phyloP scores from a whole-genome alignment of 164 flowering plant genomes.

The Buxus sempervirens region DNA sequence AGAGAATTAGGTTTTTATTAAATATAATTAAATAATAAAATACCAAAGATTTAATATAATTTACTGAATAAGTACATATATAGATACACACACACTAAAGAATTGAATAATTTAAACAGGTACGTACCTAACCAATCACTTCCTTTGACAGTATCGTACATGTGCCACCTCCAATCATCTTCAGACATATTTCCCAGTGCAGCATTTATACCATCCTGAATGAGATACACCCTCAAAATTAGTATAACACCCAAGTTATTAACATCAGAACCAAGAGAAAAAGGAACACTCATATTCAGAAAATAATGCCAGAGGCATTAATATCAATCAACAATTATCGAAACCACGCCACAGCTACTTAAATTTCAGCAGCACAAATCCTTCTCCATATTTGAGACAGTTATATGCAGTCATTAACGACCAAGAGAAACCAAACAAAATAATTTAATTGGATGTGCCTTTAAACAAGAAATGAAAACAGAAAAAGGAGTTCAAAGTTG shows the following conservation, averaged over 20 bases:
- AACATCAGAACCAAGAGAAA: background rate
- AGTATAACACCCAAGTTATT: slow-evolving; percentile 3
- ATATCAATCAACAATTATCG: no score
- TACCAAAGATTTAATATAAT: background rate
- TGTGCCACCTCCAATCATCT: slow-evolving; percentile 99
- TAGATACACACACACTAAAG: background rate
- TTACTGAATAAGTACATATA: background rate
- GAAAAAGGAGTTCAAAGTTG: background rate
- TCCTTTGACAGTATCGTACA: slow-evolving; percentile 99
- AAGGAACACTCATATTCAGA: background rate
- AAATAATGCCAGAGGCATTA: background rate
- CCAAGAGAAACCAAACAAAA: background rate
- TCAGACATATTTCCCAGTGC: slow-evolving; percentile 96
- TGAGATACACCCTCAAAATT: slow-evolving; percentile 8
- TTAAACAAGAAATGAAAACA: background rate
- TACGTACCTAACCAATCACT: slow-evolving; percentile 92
- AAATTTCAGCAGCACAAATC: no score
- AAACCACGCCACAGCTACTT: no score
- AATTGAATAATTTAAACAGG: background rate
- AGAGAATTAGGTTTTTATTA: background rate
- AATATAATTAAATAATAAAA: background rate
- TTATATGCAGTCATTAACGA: background rate
- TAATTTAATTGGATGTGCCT: background rate
- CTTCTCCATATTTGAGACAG: no score
- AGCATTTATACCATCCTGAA: slow-evolving; percentile 99